Base-by-base conservation (phyloP, 2,329 filamentous ascomycete species). In the Gnomoniopsis sp. region DNA sequence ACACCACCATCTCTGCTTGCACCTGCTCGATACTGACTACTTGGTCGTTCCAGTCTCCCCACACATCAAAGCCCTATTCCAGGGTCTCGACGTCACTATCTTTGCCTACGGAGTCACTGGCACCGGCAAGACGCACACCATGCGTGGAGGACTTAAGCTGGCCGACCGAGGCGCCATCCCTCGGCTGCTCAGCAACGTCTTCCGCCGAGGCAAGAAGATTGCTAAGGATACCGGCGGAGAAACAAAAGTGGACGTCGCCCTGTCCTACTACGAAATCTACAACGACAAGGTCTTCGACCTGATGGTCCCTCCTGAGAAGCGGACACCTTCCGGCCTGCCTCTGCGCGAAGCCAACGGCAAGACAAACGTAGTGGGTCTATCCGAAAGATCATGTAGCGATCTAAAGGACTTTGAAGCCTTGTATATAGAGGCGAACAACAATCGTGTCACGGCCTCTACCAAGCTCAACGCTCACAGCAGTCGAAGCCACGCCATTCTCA, bases 221-320 rank as follows among this genome's bases (percentile, higher is more conserved):
- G 83, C 85, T 64, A 95, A 93, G 73, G 92, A 96, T 68, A 83
- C 87, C 2, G 79, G 81, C 4, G 90, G 87, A 12, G 78, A 85
- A 53, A 93, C 88, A 0, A 80, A 77, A 2, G 90, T 96, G 22
- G 78, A 85, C 10, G 90, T 96, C 17, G 80, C 85, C 14, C 81
- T 97, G 68, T 93, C 90, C 30, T 97, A 97, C 75, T 96, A 96
- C 75, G 93, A 97, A 72, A 96, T 97, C 65, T 97, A 97, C 75
- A 96, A 96, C 72, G 93, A 97, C 77, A 93, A 93, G 71, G 92
- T 96, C 21, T 96, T 88, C 68, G 93, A 97, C 71, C 78, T 97
- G 34, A 91, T 97, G 65, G 90, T 96, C 71, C 80, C 91, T 0
- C 89, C 88, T 0, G 93, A 97, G 72, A 96, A 92, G 77, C 88